Conservation (phyloP, 2,329 filamentous ascomycete genomes). For the Microcyclospora tardicrescens region DNA sequence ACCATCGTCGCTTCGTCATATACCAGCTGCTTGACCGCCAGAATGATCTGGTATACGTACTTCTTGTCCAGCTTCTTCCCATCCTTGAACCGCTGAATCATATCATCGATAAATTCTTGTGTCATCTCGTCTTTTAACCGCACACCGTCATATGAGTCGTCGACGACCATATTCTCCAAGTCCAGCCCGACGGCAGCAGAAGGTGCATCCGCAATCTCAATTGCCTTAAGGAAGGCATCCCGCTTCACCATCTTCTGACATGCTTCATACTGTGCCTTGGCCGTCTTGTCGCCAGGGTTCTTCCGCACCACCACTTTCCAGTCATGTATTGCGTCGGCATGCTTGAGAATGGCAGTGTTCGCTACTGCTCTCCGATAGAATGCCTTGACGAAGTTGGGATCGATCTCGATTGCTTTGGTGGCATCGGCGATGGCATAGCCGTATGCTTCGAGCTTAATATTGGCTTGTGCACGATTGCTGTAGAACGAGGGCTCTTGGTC, state of each 20-base stretch:
- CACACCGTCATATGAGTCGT: conserved; percentile 74
- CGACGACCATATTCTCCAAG: conserved; percentile 70
- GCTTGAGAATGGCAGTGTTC: conserved; percentile 78
- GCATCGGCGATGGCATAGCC: conserved; percentile 88
- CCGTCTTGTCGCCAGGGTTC: conserved; percentile 78
- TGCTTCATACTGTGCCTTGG: conserved; percentile 78
- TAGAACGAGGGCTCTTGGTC: conserved; percentile 78
- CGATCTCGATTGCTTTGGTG: conserved; percentile 78
- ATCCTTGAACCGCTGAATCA: conserved; percentile 89
- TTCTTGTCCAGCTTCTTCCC: conserved; percentile 93
- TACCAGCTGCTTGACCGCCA: conserved; percentile 78
- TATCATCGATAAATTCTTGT: conserved; percentile 91
- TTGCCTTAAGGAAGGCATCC: conserved; percentile 84
- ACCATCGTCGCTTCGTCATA: conserved; percentile 96
- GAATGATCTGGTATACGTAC: conserved; percentile 93
- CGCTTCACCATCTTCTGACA: conserved; percentile 92
- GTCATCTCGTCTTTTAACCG: conserved; percentile 75
- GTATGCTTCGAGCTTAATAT: conserved; percentile 92
- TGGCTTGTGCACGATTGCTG: conserved; percentile 87
- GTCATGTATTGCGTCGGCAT: conserved; percentile 78
- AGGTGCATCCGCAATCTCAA: conserved; percentile 82
- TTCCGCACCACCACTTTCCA: conserved; percentile 84
- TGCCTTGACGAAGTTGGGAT: conserved; percentile 82
- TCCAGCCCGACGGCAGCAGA: conserved; percentile 86
- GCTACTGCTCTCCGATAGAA: conserved; percentile 90